Conservation (phyloP, 257 asterid species). For the Hygrophila difformis region DNA sequence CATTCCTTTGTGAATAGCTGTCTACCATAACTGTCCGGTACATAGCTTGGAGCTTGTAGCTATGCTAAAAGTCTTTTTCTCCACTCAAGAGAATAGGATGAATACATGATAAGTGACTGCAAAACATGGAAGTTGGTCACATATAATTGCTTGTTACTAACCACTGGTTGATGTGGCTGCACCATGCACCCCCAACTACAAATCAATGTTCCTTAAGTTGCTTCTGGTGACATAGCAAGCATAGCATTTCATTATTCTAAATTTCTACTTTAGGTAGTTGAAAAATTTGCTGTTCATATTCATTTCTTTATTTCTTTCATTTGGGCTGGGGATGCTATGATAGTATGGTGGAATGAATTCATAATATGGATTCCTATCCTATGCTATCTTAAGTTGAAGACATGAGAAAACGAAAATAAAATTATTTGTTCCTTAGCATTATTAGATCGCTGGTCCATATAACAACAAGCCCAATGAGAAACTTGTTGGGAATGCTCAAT, state of each 20-base stretch:
- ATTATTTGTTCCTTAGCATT: constrained; percentile 37
- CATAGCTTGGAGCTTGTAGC: no score
- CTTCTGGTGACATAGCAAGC: background rate
- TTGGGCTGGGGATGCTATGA: background rate
- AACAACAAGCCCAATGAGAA: constrained; percentile 47
- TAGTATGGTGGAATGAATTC: background rate
- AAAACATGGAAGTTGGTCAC: no score
- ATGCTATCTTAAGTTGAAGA: background rate
- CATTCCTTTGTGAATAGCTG: no score
- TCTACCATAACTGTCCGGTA: no score
- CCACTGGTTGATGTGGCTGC: no score
- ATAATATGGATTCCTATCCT: background rate
- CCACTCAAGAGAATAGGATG: no score
- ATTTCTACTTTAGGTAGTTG: no score
- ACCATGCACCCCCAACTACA: no score
- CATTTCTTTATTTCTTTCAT: background rate
- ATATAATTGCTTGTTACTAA: no score
- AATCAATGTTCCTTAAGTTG: background rate
- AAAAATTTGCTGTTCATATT: no score
- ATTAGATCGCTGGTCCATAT: constrained; percentile 57
- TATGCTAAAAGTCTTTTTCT: no score
- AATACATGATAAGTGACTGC: no score
- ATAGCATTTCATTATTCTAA: background rate
- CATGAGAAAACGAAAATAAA: background rate
- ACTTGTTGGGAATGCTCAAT: constrained; percentile 62